Evolutionary conservation across 2,329 filamentous ascomycete genomes (phyloP), one percentile per base, ranked within the genome.

Genomic region (Teratosphaeria zuluensis): DNA sequence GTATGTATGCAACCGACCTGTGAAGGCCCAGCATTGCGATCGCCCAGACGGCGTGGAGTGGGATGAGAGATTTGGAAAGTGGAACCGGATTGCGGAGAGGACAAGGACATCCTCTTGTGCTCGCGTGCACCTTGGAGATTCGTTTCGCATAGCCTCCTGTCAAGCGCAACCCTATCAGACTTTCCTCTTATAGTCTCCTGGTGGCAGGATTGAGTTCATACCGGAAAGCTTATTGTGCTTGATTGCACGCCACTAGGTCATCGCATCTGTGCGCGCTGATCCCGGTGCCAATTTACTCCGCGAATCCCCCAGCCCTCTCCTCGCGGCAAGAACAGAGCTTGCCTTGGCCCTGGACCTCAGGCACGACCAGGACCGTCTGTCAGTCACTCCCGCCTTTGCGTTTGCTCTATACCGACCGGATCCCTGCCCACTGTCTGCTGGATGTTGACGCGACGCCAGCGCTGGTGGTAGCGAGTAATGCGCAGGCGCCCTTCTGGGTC

Each of bases 401-500:
- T 48, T 21, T 48, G 42, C n/a, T 16, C 16, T n/a, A 19, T 48
- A 42, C 38, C 51, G n/a, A 32, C 24, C 51, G 53, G n/a, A 14
- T 54, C 31, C 31, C 24, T 57, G 28, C 19, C 42, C 42, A 19
- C 42, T 21, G n/a, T n/a, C 42, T 48, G 42, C 42, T 48, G 42
- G 42, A 48, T 48, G 42, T 48, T 48, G 42, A 48, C 42, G 42
- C 42, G 42, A 48, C 42, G 42, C 42, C 42, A 48, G 42, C 42
- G 42, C 42, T 58, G 53, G 19, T 54, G 35, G 33, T 51, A 42
- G 59, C 58, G 58, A 57, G 68, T 72, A 68, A 76, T 76, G 74
- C 68, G 72, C 69, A 73, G 71, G 72, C 72, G 72, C 56, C 69
- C 72, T 53, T 75, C 73, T 48, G 68, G 68, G 57, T 73, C 72